Percentiles rank a stretch among this genome's conserved stretches.
Conservation (phyloP, 345 rosid genomes). For the Isatis tinctoria region DNA sequence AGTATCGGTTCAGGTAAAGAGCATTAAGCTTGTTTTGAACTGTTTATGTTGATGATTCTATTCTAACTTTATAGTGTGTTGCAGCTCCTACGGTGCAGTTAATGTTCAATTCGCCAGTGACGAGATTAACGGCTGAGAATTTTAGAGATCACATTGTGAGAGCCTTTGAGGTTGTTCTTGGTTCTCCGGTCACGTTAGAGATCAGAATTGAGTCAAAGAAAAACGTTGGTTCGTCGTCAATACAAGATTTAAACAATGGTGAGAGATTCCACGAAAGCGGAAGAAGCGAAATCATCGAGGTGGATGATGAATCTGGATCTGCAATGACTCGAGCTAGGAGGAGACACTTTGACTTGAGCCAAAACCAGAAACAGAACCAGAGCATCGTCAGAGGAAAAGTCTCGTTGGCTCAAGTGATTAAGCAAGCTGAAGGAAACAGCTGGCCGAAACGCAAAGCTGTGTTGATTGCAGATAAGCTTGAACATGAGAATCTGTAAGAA, state of each 20-base stretch:
- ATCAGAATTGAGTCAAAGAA: conserved; percentile 60
- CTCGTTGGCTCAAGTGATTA: conserved; percentile 80
- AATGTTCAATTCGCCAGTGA: conserved; percentile 58
- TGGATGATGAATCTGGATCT: conserved; percentile 35
- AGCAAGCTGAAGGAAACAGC: conserved; percentile 77
- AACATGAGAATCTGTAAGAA: conserved; percentile 90
- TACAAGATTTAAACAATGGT: neutral
- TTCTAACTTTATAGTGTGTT: conserved; percentile 16
- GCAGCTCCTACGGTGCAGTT: conserved; percentile 92
- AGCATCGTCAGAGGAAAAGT: conserved; percentile 95
- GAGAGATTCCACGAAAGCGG: conserved; percentile 15
- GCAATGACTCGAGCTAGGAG: conserved; percentile 34
- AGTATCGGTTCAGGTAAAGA: conserved; percentile 81
- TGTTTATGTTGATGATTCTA: neutral
- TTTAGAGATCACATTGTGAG: conserved; percentile 53
- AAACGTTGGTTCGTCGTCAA: conserved; percentile 33
- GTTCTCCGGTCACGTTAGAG: conserved; percentile 73
- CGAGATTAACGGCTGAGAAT: conserved; percentile 68
- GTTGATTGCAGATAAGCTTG: conserved; percentile 89
- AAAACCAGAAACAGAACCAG: conserved; percentile 42
- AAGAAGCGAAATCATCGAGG: conserved; percentile 72
- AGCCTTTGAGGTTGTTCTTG: conserved; percentile 85
- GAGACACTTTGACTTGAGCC: conserved; percentile 44
- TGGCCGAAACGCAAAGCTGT: conserved; percentile 90
- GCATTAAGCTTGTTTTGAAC: neutral